phyloP scores from a whole-genome alignment of 2,329 filamentous ascomycete species.

The Acrodontium crateriforme region DNA sequence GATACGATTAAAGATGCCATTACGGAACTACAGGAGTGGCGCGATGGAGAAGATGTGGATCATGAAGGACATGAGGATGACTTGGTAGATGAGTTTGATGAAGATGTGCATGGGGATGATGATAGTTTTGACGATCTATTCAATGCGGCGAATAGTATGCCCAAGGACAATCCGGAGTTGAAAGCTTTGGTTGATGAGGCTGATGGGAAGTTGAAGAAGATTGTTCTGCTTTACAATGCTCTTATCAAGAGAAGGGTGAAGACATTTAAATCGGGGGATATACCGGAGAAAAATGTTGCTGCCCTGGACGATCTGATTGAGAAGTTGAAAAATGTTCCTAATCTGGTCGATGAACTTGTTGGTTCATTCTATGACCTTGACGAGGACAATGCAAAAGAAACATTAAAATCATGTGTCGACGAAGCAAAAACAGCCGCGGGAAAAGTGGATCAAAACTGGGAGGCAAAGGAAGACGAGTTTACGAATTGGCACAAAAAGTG shows the following conservation, averaged over 20 bases:
- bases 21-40: constrained; percentile 79
- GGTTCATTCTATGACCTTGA: constrained; percentile 59
- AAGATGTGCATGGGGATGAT: constrained; percentile 24
- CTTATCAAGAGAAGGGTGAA: constrained; percentile 56
- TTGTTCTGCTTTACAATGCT: constrained; percentile 55
- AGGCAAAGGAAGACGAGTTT: constrained; percentile 58
- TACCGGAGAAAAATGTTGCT: constrained; percentile 9
- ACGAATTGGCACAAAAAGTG: constrained; percentile 57
- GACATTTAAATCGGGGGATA: constrained; percentile 8
- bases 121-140: constrained; percentile 56
- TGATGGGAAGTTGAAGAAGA: constrained; percentile 51
- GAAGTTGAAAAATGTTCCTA: constrained; percentile 46
- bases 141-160: constrained; percentile 46
- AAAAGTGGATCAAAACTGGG: constrained; percentile 47
- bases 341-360: constrained; percentile 57
- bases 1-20: constrained; percentile 70
- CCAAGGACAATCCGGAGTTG: constrained; percentile 50
- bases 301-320: constrained; percentile 42
- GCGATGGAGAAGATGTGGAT: constrained; percentile 45
- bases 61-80: constrained; percentile 21
- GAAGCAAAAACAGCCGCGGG: constrained; percentile 45
- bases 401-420: constrained; percentile 46
- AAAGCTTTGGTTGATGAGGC: constrained; percentile 51
- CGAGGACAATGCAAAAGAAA: constrained; percentile 41
- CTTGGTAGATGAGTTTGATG: constrained; percentile 25